Conservation (phyloP, 441 rosid species). For the Corymbia calophylla region DNA sequence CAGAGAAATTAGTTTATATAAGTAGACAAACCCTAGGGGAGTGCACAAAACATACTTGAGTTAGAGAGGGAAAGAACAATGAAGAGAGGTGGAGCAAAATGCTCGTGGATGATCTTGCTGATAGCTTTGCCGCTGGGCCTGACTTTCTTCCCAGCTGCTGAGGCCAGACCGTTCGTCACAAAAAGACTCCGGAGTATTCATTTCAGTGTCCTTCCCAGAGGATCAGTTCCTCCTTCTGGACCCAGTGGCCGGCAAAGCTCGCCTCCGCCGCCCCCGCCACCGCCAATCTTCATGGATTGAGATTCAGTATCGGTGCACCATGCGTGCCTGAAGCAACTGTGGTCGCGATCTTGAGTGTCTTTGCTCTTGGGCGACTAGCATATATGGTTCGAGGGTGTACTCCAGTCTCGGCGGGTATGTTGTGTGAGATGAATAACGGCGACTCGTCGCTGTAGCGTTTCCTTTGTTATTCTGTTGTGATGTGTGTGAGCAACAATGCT, state of each 20-base stretch:
- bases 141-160: not conserved
- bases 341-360: not conserved
- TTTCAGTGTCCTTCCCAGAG: not conserved
- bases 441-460: not conserved
- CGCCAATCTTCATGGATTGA: not conserved
- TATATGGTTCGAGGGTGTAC: not conserved
- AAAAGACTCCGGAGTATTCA: not conserved
- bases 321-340: not conserved
- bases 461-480: not conserved
- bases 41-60: not conserved
- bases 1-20: not conserved
- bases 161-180: not conserved
- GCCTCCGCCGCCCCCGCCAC: not conserved
- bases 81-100: not conserved
- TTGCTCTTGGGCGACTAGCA: not conserved
- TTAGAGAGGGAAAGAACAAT: not conserved
- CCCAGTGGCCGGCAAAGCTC: not conserved
- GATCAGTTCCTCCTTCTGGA: not conserved
- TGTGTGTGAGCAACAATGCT: not conserved
- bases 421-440: not conserved
- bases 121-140: not conserved
- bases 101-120: not conserved
- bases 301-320: not conserved
- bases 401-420: not conserved
- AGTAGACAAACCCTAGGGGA: not conserved